phyloP scores from a whole-genome alignment of 345 rosid species.

The Gossypium ekmanianum region DNA sequence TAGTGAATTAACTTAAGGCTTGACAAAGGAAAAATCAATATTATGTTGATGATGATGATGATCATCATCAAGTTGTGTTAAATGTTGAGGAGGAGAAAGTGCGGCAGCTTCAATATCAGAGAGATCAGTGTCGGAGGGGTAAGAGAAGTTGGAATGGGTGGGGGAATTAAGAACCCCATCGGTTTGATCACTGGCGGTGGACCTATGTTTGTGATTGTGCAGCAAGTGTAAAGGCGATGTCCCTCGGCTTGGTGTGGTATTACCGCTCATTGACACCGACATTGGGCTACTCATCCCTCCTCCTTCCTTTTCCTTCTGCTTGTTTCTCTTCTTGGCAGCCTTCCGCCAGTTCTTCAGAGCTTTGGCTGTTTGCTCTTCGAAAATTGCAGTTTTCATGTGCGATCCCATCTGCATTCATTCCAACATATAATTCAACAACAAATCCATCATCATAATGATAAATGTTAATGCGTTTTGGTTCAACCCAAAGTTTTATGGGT shows the following conservation, averaged over 20 bases:
- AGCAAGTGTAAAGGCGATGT: constrained; percentile 31
- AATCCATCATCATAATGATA: too few relatives aligned
- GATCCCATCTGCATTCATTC: constrained; percentile 47
- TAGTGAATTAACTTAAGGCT: not conserved
- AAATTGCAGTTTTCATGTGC: constrained; percentile 53
- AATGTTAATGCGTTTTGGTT: too few relatives aligned
- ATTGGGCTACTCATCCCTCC: not conserved
- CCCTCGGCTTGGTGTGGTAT: constrained; percentile 27
- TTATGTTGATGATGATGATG: not conserved
- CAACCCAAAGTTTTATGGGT: too few relatives aligned
- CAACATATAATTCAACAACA: too few relatives aligned
- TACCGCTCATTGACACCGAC: constrained; percentile 20
- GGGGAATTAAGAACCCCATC: constrained; percentile 20
- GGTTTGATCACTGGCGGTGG: not conserved
- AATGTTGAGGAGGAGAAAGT: not conserved
- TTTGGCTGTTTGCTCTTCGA: constrained; percentile 55
- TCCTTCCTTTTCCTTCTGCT: constrained; percentile 11
- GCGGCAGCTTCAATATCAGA: constrained; percentile 18
- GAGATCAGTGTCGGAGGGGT: constrained; percentile 25
- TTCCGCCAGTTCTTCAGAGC: constrained; percentile 46
- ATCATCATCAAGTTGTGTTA: not conserved
- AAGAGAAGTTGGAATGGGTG: not conserved
- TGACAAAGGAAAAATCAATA: constrained; percentile 23
- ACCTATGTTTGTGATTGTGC: constrained; percentile 12
- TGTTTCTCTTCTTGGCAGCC: constrained; percentile 38